Evolutionary conservation across 108 stramenopile species (phyloP), one percentile per base, ranked within the genome.

Genomic region (Chaetoceros muelleri): DNA sequence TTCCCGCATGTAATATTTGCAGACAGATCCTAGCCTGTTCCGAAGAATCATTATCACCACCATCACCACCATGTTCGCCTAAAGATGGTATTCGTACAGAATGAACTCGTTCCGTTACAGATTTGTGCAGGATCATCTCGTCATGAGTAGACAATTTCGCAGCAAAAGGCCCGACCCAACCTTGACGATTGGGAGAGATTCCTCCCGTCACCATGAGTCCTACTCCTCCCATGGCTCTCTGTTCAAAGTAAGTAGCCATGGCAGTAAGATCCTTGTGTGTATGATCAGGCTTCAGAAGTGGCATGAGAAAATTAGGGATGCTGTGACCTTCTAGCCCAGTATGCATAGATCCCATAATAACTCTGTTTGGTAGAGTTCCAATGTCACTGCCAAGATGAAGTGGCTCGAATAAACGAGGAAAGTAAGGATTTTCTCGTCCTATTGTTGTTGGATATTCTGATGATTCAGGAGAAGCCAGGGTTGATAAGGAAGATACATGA

Each of bases 201-300:
- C 98, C 98, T 5, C 94, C 98, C n/a, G 98, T 99, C 5, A 99
- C 98, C 83, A 96, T 95, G 31, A 99, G 63, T 20, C 95, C 96
- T 18, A 85, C 92, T 13, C 94, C 94, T 16, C 96, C 95, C 57
- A 62, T 64, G 17, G 98, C 96, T 48, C 98, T 80, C 52, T 84
- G 80, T 20, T 78, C 84, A 70, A 93, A 97, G 63, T 94, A 99
- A 44, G 77, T 72, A 2, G 90, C 98, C 93, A 99, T 95, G 57
- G 78, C 78, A 2, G 78, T 70, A 59, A 99, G 72, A 23, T 59
- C 63, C 0, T 50, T 2, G 22, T 67, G 53, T n/a, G 52, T 30
- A 18, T 50, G 24, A 40, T 40, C 34, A 13, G 21, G 44, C 0
- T 60, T 51, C 28, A 84, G 5, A 25, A 71, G 55, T 5, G 65